Evolutionary conservation across 2,329 filamentous ascomycete species (phyloP), one percentile per base, ranked within the genome.

Genomic region (Colletotrichum cuscutae): DNA sequence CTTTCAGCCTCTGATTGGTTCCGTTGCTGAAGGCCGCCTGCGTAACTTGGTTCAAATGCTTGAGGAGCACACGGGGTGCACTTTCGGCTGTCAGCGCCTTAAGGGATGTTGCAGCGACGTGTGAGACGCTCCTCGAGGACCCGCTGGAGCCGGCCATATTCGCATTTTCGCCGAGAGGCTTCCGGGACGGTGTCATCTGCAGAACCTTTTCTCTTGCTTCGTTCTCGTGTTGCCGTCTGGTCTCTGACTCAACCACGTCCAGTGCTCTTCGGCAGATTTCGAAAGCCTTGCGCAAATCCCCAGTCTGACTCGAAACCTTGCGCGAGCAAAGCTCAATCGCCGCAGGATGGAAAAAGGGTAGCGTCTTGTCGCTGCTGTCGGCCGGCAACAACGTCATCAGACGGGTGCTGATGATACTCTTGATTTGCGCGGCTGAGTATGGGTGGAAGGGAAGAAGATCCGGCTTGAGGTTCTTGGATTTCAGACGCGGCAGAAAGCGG

Each of bases 241-340:
- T 96, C 82, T 98, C 96, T 65, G 90, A 87, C 82, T 98, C 97
- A 61, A 98, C 91, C 26, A 98, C 84, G 81, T 98, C 96, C 68
- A 99, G 91, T 4, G 95, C 95, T 66, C 95, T 91, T 59, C 95
- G 93, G 81, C 96, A 95, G 72, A 99, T 94, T 81, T 98, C 96
- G 78, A 98, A 98, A 0, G 95, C 96, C 82, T 97, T 98, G 73
- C 97, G 94, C 61, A 99, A 83, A 81, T 99, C 97, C 56, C 97
- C 97, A 0, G 95, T 98, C 81, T 98, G 96, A 66, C 93, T 95
- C 4, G 97, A 93, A 19, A 99, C 94, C 81, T 98, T 99, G 81
- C 97, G 94, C 8, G 97, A 93, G 81, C 96, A 97, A 57, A 99
- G 91, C 78, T 97, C 94, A 77, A 99, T 95, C 22, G 97, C 97